These are phyloP conservation scores for Leccinum ponderosum DNA, from an alignment of 1,284 basidiomycete genomes.

Conservation along the genomic window DNA sequence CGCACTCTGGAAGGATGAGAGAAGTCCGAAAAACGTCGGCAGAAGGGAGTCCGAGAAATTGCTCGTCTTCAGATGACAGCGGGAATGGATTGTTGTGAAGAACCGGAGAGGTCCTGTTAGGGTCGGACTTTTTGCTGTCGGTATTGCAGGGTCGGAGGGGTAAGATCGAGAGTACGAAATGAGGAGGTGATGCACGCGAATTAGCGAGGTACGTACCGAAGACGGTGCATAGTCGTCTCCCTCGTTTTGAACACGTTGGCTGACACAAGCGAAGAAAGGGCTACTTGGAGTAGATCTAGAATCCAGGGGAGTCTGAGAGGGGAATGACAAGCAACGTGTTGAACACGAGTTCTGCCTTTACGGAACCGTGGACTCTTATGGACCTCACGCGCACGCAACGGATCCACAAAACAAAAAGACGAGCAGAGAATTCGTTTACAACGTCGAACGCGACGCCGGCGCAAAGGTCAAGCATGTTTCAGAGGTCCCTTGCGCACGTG, in stretches of 20 bases:
- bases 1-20: constrained; percentile 79
- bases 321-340: constrained; percentile 54
- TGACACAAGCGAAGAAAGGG: constrained; percentile 19
- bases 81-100: constrained; percentile 18
- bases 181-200: constrained; percentile 18
- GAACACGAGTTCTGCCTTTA: constrained; percentile 58
- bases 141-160: constrained; percentile 24
- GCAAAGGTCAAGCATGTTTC: neutral
- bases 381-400: neutral
- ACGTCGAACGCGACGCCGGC: neutral
- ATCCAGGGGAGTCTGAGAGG: constrained; percentile 30
- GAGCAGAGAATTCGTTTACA: neutral
- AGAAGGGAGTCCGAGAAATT: constrained; percentile 59
- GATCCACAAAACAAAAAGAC: neutral
- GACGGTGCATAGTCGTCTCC: constrained; percentile 65
- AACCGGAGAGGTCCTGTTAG: constrained; percentile 17
- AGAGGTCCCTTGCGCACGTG: neutral
- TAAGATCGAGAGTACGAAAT: constrained; percentile 33
- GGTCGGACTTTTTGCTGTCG: constrained; percentile 31
- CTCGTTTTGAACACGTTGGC: constrained; percentile 71
- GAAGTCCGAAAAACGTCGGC: constrained; percentile 79
- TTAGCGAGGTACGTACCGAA: constrained; percentile 62
- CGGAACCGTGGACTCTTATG: constrained; percentile 9
- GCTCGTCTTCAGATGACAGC: constrained; percentile 30
- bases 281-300: constrained; percentile 30